Conservation (phyloP, 148 eudicot species). For the Drosera capensis region DNA sequence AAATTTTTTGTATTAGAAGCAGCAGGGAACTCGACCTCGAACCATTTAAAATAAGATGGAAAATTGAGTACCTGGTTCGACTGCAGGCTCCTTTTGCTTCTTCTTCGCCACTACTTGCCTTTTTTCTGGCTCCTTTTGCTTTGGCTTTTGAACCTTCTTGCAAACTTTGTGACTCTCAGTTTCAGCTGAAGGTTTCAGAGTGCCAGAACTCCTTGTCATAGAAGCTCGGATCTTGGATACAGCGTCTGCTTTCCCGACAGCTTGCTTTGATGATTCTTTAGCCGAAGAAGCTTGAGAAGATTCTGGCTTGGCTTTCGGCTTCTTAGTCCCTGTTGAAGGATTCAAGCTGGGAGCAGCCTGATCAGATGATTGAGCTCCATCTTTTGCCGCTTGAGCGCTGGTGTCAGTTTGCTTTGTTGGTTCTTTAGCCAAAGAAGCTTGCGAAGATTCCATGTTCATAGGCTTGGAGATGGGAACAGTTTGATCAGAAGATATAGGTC, state of each 20-base stretch:
- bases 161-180: conserved; percentile 17
- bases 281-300: conserved; percentile 19
- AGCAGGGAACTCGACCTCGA: not conserved
- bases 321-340: conserved; percentile 29
- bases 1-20: not conserved
- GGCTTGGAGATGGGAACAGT: conserved; percentile 40
- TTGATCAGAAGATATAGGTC: conserved; percentile 38
- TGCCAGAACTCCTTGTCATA: conserved; percentile 19
- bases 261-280: conserved; percentile 20
- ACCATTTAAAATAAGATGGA: not conserved
- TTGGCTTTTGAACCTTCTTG: conserved; percentile 31
- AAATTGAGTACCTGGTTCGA: conserved; percentile 19
- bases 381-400: conserved; percentile 40
- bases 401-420: no score
- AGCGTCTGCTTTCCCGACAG: conserved; percentile 15
- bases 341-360: conserved; percentile 45
- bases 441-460: no score
- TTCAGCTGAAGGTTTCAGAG: conserved; percentile 15
- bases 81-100: conserved; percentile 22
- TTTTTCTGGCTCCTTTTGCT: conserved; percentile 20
- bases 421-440: no score
- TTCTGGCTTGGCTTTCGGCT: conserved; percentile 36
- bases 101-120: conserved; percentile 25
- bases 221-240: conserved; percentile 21
- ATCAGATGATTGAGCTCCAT: conserved; percentile 34